phyloP scores from a whole-genome alignment of 305 asterid species.

The Vinca major region DNA sequence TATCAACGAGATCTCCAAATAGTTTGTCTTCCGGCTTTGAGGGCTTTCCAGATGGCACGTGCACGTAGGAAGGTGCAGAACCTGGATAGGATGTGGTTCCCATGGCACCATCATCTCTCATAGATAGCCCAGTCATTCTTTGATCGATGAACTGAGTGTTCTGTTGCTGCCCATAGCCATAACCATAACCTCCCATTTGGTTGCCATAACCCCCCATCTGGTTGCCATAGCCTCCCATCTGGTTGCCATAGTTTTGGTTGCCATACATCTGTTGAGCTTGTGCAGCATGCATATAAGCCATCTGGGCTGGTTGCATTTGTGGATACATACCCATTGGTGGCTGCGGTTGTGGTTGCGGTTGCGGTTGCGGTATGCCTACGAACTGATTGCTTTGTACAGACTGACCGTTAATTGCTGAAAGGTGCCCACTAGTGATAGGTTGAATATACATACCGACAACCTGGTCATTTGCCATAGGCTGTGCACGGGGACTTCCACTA shows the following conservation, averaged over 20 bases:
- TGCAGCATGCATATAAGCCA: conserved; percentile 54
- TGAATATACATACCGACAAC: conserved; percentile 36
- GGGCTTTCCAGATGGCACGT: conserved; percentile 44
- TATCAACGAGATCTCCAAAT: conserved; percentile 91
- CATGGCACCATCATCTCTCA: conserved; percentile 54
- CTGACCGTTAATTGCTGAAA: conserved; percentile 27
- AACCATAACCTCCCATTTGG: conserved; percentile 23
- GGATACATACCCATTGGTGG: conserved; percentile 57
- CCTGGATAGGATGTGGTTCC: conserved; percentile 31
- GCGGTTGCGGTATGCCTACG: conserved; percentile 35
- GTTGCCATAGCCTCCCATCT: conserved; percentile 37
- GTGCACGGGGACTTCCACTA: conserved; percentile 34
- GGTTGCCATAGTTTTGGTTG: conserved; percentile 50
- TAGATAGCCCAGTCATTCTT: conserved; percentile 60
- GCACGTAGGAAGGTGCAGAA: conserved; percentile 35
- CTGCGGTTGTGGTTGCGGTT: conserved; percentile 29
- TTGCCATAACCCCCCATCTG: conserved; percentile 31
- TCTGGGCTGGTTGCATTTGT: conserved; percentile 58
- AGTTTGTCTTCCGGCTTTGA: conserved; percentile 84
- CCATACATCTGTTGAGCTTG: conserved; percentile 59
- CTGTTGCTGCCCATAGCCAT: conserved; percentile 52
- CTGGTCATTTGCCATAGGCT: conserved; percentile 31
- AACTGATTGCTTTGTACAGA: conserved; percentile 43
- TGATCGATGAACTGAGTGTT: conserved; percentile 56
- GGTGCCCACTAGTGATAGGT: conserved; percentile 27